Evolutionary conservation across 371 early-diverging fungal genomes (phyloP).

Genomic region (Circinella umbellata): DNA sequence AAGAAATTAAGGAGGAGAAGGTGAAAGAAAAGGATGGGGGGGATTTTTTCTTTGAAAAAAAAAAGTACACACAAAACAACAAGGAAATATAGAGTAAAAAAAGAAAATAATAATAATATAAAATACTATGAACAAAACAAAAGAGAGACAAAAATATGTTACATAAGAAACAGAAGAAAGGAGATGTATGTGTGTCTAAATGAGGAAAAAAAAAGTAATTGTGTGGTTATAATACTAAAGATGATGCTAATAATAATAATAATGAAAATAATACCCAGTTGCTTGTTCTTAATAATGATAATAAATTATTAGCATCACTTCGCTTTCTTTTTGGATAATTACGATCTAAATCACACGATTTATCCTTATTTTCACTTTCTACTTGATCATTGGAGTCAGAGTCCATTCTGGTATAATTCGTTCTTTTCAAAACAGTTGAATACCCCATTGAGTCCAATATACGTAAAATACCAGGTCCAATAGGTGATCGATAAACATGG

Average conservation of each 20-base stretch:
- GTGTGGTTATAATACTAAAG: neutral
- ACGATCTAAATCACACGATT: constrained; percentile 1
- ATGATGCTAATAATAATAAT: neutral
- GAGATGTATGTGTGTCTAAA: neutral
- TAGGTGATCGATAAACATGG: constrained; percentile 39
- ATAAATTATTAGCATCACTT: neutral
- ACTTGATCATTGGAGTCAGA: constrained; percentile 11
- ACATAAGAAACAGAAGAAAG: neutral
- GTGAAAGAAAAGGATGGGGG: neutral
- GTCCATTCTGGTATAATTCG: constrained; percentile 37
- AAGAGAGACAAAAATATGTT: constrained; percentile 3
- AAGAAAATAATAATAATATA: neutral
- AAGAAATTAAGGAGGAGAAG: neutral
- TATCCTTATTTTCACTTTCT: neutral
- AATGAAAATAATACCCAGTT: neutral
- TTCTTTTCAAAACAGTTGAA: constrained; percentile 41
- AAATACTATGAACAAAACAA: neutral
- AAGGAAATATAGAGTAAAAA: neutral
- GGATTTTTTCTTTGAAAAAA: neutral
- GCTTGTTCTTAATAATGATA: neutral
- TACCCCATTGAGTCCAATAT: constrained; percentile 51
- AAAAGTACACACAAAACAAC: neutral
- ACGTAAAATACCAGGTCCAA: constrained; percentile 53
- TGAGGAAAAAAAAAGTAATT: neutral
- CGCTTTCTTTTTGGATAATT: neutral